Percentiles rank a stretch among this genome's conserved stretches.
These are phyloP conservation scores for Suillus discolor DNA, from an alignment of 768 basidiomycete species.

Conservation along the genomic window DNA sequence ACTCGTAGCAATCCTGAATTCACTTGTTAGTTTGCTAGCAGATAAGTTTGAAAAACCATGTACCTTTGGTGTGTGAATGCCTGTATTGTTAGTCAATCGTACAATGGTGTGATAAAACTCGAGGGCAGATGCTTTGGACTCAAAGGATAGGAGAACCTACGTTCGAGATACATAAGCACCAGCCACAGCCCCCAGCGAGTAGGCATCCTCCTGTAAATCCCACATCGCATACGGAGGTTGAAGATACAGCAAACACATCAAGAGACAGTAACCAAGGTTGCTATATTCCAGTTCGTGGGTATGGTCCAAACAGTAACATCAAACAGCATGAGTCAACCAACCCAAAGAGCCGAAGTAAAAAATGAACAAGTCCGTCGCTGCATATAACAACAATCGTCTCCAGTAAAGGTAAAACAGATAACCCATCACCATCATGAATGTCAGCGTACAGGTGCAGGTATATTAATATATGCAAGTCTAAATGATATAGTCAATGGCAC, in stretches of 20 bases:
- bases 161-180: not conserved
- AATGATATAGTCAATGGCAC: not conserved
- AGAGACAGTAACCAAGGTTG: not conserved
- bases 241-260: not conserved
- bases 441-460: conserved; percentile 1
- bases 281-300: not conserved
- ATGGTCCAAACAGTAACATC: not conserved
- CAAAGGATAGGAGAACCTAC: conserved; percentile 18
- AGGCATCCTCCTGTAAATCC: not conserved
- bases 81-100: no score
- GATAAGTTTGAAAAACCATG: no score
- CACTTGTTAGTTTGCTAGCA: no score
- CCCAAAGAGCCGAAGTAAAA: not conserved
- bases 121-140: conserved; percentile 33
- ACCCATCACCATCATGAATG: not conserved
- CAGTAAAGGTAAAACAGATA: not conserved
- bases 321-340: not conserved
- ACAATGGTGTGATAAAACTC: conserved; percentile 34
- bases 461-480: conserved; percentile 3
- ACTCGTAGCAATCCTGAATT: not conserved
- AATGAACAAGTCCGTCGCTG: conserved; percentile 3
- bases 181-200: not conserved
- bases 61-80: conserved; percentile 15
- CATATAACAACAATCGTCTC: not conserved
- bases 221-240: not conserved